Evolutionary conservation across 192 early-diverging fungal genomes (phyloP).

Genomic region (Coemansia guatemalensis): DNA sequence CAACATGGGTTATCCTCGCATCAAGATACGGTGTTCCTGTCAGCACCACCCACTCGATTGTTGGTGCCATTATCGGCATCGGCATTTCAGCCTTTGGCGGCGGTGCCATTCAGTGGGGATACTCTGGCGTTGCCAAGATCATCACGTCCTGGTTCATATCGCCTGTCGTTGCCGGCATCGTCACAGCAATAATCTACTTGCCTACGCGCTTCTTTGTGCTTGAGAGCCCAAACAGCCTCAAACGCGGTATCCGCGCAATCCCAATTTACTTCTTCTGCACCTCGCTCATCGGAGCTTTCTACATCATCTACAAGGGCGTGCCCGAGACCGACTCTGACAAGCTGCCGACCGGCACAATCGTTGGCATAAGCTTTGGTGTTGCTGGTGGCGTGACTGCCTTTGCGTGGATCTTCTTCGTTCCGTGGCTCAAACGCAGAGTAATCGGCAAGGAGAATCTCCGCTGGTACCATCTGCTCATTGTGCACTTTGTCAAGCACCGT

Average conservation of each 20-base stretch:
- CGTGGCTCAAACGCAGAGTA: conserved; percentile 64
- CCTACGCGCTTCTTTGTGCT: conserved; percentile 66
- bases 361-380: conserved; percentile 67
- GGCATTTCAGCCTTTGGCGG: conserved; percentile 73
- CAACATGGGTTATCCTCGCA: conserved; percentile 73
- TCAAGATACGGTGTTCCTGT: conserved; percentile 69
- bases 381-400: conserved; percentile 57
- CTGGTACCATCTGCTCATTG: conserved; percentile 72
- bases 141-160: conserved; percentile 78
- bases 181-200: conserved; percentile 65
- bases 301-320: conserved; percentile 72
- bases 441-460: conserved; percentile 63
- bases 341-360: conserved; percentile 50
- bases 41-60: conserved; percentile 80
- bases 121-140: conserved; percentile 57
- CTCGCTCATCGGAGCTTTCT: conserved; percentile 62
- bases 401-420: conserved; percentile 64
- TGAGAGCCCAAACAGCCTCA: conserved; percentile 61
- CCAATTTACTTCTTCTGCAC: conserved; percentile 73
- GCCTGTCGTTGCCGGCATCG: conserved; percentile 63
- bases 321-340: conserved; percentile 49
- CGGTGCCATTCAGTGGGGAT: conserved; percentile 63
- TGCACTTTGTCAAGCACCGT: conserved; percentile 59
- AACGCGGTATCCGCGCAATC: conserved; percentile 64
- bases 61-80: conserved; percentile 73